Conservation (phyloP, 495 filamentous ascomycete species). For the Tetracladium marchalianum region DNA sequence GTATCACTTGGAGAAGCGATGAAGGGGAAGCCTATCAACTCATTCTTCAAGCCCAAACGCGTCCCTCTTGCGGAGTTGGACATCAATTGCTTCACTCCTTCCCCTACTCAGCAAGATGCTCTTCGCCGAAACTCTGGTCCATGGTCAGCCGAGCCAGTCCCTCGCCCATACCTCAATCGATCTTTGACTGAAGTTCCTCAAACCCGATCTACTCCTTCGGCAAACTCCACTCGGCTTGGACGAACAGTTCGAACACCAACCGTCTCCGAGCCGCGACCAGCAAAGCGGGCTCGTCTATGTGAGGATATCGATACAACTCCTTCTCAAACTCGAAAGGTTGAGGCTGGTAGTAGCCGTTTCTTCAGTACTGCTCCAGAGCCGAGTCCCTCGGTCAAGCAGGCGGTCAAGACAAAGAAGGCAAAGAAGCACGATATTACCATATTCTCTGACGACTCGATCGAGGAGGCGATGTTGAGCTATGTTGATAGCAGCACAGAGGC, state of each 20-base stretch:
- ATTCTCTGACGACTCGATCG: slow-evolving; percentile 57
- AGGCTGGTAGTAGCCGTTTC: slow-evolving; percentile 45
- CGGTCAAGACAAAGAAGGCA: slow-evolving; percentile 30
- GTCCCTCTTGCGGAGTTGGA: slow-evolving; percentile 80
- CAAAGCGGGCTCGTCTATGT: slow-evolving; percentile 50
- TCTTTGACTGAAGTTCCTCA: slow-evolving; percentile 15
- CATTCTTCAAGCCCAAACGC: slow-evolving; percentile 68
- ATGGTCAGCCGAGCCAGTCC: slow-evolving; percentile 40
- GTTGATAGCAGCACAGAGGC: slow-evolving; percentile 13
- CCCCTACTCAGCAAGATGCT: slow-evolving; percentile 54
- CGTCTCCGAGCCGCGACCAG: slow-evolving; percentile 36
- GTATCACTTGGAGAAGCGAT: slow-evolving; percentile 47
- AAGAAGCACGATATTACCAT: slow-evolving; percentile 44
- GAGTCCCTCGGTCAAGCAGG: slow-evolving; percentile 42
- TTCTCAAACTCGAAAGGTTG: slow-evolving; percentile 21
- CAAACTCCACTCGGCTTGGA: slow-evolving; percentile 6
- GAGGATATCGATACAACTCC: slow-evolving; percentile 30
- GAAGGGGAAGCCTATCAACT: slow-evolving; percentile 55
- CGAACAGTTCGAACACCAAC: slow-evolving; percentile 25
- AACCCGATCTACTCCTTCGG: slow-evolving; percentile 30
- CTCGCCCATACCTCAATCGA: slow-evolving; percentile 18
- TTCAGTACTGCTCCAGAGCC: slow-evolving; percentile 35
- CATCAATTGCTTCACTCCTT: slow-evolving; percentile 70
- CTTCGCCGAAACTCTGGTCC: slow-evolving; percentile 41
- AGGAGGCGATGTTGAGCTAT: slow-evolving; percentile 34